Evolutionary conservation across 2,329 filamentous ascomycete species (phyloP), one percentile per base, ranked within the genome.

Genomic region (Bipolaris gigantea): DNA sequence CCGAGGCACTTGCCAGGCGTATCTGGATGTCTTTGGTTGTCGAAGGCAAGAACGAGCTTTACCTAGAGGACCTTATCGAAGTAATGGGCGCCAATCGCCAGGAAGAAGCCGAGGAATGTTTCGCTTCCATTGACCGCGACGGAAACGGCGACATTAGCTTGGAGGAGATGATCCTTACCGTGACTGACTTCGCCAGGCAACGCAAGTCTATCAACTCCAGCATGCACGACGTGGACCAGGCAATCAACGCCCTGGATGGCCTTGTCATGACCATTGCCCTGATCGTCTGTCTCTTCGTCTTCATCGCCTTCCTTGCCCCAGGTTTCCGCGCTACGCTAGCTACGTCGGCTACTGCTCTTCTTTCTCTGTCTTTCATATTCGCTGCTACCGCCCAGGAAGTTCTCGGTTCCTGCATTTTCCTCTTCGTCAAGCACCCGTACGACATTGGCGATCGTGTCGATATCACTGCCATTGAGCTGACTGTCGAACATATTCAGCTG

Each of bases 21-120:
- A 88, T 97, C 59, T 97, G 94, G 94, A 96, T 97, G 90, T 97
- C 92, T 0, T 96, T 97, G 71, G 94, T 96, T 1, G 85, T 94
- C 4, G 93, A 97, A 75, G 92, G 91, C 64, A 87, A 87, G 54
- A 90, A 97, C 36, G 80, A 87, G 0, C 80, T 99, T 8, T 90
- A 84, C 62, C 75, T 83, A 8, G 91, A 96, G 4, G 94, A 99
- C 70, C 83, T 99, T 34, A 72, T 87, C 27, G 93, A 97, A 72
- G 93, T 97, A 9, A 86, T 99, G 55, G 93, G 93, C 2, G 78
- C 83, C 0, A 83, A 84, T 5, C 87, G 89, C 65, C 85, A 85
- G 58, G 79, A 84, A 0, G 90, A 96, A 59, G 94, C 94, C 2
- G 89, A 94, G 54, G 91, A 96, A 73, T 89, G 88, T 50, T 97